Evolutionary conservation across 345 rosid species (phyloP).

Genomic region (Populus simonii): DNA sequence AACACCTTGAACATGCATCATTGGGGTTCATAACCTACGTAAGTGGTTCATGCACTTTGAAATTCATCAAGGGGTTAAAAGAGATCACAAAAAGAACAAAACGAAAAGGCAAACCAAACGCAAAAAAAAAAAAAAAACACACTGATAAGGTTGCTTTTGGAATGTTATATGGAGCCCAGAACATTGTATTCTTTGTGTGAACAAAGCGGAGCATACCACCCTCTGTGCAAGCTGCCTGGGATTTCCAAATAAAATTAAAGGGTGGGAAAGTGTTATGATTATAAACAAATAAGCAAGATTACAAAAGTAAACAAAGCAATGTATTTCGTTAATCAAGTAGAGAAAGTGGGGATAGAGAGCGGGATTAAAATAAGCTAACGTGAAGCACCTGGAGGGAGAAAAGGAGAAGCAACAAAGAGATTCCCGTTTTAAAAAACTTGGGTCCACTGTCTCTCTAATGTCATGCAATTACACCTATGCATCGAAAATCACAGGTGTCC

Average conservation of each 20-base stretch:
- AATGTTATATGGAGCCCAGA: background rate
- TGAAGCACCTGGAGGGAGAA: slow-evolving; percentile 25
- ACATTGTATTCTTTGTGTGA: slow-evolving; percentile 20
- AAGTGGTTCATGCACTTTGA: background rate
- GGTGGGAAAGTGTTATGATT: background rate
- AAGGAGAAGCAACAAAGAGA: slow-evolving; percentile 2
- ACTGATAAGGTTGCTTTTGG: background rate
- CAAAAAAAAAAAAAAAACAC: background rate
- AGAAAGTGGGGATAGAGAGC: slow-evolving; percentile 13
- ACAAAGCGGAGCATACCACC: slow-evolving; percentile 49
- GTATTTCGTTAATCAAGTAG: background rate
- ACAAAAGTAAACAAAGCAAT: background rate
- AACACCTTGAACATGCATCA: background rate
- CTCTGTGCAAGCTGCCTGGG: slow-evolving; percentile 27
- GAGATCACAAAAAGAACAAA: background rate
- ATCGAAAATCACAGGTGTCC: background rate
- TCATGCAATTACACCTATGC: background rate
- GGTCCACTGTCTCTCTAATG: background rate
- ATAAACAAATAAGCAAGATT: background rate
- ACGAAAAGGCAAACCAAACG: background rate
- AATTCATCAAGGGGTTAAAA: background rate
- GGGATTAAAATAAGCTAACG: slow-evolving; percentile 18
- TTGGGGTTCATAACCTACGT: too few relatives aligned
- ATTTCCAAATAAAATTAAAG: slow-evolving; percentile 5
- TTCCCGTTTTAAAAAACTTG: background rate